Conservation (phyloP, 371 early-diverging fungal species). For the Synchytrium microbalum region DNA sequence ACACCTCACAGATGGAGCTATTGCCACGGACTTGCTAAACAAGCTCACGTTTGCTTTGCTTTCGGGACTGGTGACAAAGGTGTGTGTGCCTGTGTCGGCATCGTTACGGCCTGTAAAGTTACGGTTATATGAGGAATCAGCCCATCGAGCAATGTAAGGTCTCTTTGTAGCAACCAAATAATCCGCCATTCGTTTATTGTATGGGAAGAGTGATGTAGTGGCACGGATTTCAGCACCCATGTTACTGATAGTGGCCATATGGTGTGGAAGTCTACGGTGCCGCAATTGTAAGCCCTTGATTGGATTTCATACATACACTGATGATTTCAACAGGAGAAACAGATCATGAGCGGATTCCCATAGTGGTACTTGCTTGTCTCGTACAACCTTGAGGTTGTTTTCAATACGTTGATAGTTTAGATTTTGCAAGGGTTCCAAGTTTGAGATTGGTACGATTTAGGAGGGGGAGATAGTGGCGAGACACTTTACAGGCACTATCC, state of each 20-base stretch:
- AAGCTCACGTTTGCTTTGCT: too few species aligned
- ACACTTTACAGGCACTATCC: not conserved
- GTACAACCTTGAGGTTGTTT: slow-evolving; percentile 83
- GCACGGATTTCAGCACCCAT: slow-evolving; percentile 97
- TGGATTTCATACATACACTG: too few species aligned
- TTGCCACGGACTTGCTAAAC: too few species aligned
- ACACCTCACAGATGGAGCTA: too few species aligned
- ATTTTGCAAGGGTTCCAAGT: slow-evolving; percentile 76
- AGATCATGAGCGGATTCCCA: too few species aligned
- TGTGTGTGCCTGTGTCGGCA: slow-evolving; percentile 81
- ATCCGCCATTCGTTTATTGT: slow-evolving; percentile 70
- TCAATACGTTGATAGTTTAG: slow-evolving; percentile 94
- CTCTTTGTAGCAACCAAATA: slow-evolving; percentile 84
- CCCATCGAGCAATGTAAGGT: slow-evolving; percentile 59
- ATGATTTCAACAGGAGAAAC: too few species aligned
- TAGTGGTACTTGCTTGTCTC: slow-evolving; percentile 60
- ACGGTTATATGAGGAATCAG: slow-evolving; percentile 83
- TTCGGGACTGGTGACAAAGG: slow-evolving; percentile 92
- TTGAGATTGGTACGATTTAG: slow-evolving; percentile 76
- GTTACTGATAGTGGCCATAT: slow-evolving; percentile 97
- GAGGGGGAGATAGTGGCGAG: not conserved
- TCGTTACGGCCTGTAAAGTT: slow-evolving; percentile 94
- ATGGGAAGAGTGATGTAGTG: slow-evolving; percentile 93
- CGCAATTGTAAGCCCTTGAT: too few species aligned
- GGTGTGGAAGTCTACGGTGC: too few species aligned